Evolutionary conservation across 768 basidiomycete species (phyloP), one percentile per base, ranked within the genome.

Genomic region (Tylopilus subfusipes): DNA sequence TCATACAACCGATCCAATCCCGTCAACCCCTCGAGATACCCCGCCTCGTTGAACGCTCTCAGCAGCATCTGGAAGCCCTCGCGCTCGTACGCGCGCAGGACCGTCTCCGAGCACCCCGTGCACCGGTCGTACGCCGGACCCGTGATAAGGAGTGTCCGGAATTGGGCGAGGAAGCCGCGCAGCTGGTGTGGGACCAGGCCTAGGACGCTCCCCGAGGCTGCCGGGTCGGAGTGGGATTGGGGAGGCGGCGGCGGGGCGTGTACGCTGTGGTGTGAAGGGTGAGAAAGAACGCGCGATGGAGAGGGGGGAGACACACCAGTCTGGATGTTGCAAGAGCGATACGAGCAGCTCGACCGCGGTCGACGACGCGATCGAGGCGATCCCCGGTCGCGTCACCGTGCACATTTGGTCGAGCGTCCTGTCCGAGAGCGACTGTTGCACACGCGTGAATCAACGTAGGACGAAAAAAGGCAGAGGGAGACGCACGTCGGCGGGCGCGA

Each of bases 371-470:
- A 98, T 93, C 0, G 93, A 84, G 0, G 96, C 97, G 2, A 98
- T 78, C 0, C 96, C 96, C 0, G 97, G 97, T 21, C 97, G 78
- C 0, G 96, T 98, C 29, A 99, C 97, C 1, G 97, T 98, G 68
- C 97, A 99, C 96, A 98, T 98, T 69, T 98, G 96, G 69, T 98
- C 97, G 14, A 98, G 81, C 4, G 95, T 96, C 39, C 94, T 81
- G 68, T 98, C 96, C 1, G 90, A 88, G 40, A 89, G 71, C 3
- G 82, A 83, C 85, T 80, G 55, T 11, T 16, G 5, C 16, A 4
- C 31, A 19, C 5, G 24, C n/a, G 25, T 52, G 14, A 31, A 22
- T 13, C n/a, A 19, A 21, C 3, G 33, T 3, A 5, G 9, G 21
- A 34, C 2, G 14, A 4, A 2, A 3, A 13, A 4, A 36, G 6